Percentiles rank a stretch among this genome's conserved stretches.
phyloP scores from a whole-genome alignment of 2,329 filamentous ascomycete species.

The Aspergillus sp. region DNA sequence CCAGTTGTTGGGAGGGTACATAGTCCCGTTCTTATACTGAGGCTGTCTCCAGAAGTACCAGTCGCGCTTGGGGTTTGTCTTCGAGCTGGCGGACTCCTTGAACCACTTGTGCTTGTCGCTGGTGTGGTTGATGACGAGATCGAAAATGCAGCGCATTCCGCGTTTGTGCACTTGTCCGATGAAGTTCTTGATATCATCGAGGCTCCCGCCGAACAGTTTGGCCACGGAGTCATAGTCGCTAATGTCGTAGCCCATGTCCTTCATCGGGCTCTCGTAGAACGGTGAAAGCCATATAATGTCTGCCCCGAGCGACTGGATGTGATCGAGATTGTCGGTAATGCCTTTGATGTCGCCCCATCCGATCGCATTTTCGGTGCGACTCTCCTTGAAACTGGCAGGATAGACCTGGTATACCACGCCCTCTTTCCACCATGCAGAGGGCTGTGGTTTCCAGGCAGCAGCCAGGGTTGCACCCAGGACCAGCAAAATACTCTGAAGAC shows the following conservation, averaged over 20 bases:
- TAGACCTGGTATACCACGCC: conserved; percentile 51
- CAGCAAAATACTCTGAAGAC: too few species aligned
- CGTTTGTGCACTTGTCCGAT: conserved; percentile 59
- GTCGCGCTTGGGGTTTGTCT: conserved; percentile 59
- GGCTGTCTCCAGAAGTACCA: conserved; percentile 62
- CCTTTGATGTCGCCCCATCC: conserved; percentile 66
- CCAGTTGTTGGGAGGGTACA: conserved; percentile 73
- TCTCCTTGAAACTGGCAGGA: conserved; percentile 57
- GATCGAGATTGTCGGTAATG: conserved; percentile 63
- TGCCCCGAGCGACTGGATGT: conserved; percentile 60
- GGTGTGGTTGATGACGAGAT: conserved; percentile 77
- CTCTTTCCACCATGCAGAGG: conserved; percentile 37
- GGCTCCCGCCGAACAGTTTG: conserved; percentile 60
- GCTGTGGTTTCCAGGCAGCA: too few species aligned
- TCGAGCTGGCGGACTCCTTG: conserved; percentile 61
- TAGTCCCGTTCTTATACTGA: conserved; percentile 57
- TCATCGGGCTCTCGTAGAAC: conserved; percentile 52
- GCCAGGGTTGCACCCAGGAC: too few species aligned
- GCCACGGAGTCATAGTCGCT: conserved; percentile 62
- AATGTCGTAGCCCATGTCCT: conserved; percentile 56
- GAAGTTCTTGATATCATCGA: conserved; percentile 63
- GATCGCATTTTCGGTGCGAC: conserved; percentile 30
- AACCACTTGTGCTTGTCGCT: conserved; percentile 72
- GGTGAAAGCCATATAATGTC: conserved; percentile 58
- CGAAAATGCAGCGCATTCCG: conserved; percentile 69